Percentiles rank a stretch among this genome's conserved stretches.
phyloP scores from a whole-genome alignment of 805 yeast species.

The Wickerhamiella vanderwaltii region DNA sequence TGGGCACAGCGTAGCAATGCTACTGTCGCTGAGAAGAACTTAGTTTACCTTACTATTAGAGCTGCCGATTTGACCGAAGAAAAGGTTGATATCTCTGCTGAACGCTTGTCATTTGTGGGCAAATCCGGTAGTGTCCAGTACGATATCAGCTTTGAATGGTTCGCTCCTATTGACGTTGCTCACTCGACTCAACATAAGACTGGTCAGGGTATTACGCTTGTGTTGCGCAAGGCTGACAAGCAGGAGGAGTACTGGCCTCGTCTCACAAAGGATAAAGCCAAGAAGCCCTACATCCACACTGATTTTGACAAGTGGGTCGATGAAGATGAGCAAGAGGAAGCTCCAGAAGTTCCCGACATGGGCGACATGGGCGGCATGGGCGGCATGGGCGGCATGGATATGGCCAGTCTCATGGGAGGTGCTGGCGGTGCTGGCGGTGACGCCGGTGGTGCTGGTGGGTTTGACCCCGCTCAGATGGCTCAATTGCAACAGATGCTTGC shows the following conservation, averaged over 20 bases:
- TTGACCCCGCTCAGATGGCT: conserved; percentile 23
- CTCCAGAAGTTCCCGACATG: conserved; percentile 35
- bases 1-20: conserved; percentile 96
- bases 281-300: conserved; percentile 71
- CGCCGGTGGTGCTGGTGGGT: conserved; percentile 22
- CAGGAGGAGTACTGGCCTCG: conserved; percentile 90
- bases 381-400: conserved; percentile 26
- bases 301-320: conserved; percentile 98
- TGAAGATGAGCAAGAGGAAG: conserved; percentile 90
- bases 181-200: conserved; percentile 45
- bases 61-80: conserved; percentile 58
- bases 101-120: conserved; percentile 41
- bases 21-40: conserved; percentile 58
- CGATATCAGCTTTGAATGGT: conserved; percentile 61
- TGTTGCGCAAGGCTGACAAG: conserved; percentile 55
- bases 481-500: conserved; percentile 14
- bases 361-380: conserved; percentile 31
- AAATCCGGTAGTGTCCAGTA: conserved; percentile 38
- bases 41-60: conserved; percentile 60
- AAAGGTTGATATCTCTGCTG: conserved; percentile 47
- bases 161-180: conserved; percentile 56
- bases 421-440: conserved; percentile 30
- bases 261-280: conserved; percentile 73
- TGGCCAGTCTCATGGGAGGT: conserved; percentile 17
- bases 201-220: conserved; percentile 52